phyloP scores from a whole-genome alignment of 805 yeast species.

The Clavispora phyllophila region DNA sequence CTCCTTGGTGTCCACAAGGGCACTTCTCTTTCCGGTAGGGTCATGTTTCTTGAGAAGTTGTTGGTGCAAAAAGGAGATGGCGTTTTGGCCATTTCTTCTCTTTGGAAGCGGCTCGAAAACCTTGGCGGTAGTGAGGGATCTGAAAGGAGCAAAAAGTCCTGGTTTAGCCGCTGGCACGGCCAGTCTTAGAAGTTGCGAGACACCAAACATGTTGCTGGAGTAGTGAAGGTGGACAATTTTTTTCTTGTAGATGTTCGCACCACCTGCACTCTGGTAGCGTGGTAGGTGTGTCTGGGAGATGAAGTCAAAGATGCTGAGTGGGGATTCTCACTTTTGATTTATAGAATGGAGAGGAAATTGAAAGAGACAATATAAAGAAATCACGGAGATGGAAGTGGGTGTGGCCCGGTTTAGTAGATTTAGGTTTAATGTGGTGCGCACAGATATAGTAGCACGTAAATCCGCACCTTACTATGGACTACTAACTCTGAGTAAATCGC shows the following conservation, averaged over 20 bases:
- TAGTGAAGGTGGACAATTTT: conserved; percentile 1
- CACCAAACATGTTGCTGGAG: conserved; percentile 5
- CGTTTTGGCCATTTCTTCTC: conserved; percentile 42
- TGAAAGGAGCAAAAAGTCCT: neutral
- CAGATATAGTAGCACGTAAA: too few species aligned
- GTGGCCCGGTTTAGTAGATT: too few species aligned
- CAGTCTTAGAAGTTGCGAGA: neutral
- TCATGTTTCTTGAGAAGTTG: conserved; percentile 60
- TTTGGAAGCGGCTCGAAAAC: conserved; percentile 49
- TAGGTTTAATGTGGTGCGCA: too few species aligned
- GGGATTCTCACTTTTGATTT: too few species aligned
- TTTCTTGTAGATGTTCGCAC: conserved; percentile 1
- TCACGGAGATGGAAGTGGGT: too few species aligned
- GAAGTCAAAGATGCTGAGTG: too few species aligned
- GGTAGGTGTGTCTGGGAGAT: neutral
- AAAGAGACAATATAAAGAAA: too few species aligned
- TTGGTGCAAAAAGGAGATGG: conserved; percentile 42
- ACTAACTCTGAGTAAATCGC: too few species aligned
- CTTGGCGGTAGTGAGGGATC: neutral
- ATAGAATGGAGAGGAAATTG: too few species aligned
- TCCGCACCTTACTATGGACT: too few species aligned
- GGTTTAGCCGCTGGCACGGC: neutral
- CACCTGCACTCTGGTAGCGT: conserved; percentile 1
- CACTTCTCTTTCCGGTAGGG: conserved; percentile 63
- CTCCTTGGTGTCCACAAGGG: conserved; percentile 43